phyloP scores from a whole-genome alignment of 257 asterid species.

The Scutellaria minor region DNA sequence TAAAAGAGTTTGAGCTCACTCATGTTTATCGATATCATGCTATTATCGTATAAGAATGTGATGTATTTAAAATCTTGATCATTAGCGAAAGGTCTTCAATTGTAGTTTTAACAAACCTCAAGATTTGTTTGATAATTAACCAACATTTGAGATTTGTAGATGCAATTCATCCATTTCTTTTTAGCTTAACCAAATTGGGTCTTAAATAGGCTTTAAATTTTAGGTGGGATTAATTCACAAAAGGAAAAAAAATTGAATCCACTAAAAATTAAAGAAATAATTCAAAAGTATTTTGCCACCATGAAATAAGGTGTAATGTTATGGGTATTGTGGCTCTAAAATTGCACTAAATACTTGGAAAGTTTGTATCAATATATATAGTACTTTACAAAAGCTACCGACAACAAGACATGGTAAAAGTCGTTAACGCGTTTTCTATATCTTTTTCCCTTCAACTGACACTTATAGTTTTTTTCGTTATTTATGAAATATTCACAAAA shows the following conservation, averaged over 20 bases:
- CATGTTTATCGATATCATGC: too few relatives aligned
- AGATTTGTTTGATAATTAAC: too few relatives aligned
- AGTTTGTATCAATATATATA: conserved; percentile 7
- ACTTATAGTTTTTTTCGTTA: not conserved
- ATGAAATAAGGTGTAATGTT: conserved; percentile 23
- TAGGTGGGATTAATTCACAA: not conserved
- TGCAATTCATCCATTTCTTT: not conserved
- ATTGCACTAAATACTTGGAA: conserved; percentile 37
- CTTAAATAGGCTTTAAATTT: not conserved
- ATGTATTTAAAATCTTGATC: too few relatives aligned
- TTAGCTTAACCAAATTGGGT: not conserved
- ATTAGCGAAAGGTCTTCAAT: too few relatives aligned
- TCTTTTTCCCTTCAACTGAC: conserved; percentile 21
- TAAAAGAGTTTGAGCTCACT: too few relatives aligned
- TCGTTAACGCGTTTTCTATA: conserved; percentile 27
- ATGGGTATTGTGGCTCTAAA: conserved; percentile 38
- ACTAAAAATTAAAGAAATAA: conserved; percentile 3
- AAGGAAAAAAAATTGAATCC: not conserved
- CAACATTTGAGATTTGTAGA: too few relatives aligned
- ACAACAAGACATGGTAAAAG: conserved; percentile 37
- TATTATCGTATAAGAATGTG: too few relatives aligned
- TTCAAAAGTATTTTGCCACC: conserved; percentile 20
- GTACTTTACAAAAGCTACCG: conserved; percentile 45
- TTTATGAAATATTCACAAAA: not conserved
- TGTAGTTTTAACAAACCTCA: too few relatives aligned